Evolutionary conservation across 2,329 filamentous ascomycete species (phyloP).

Genomic region (Tolypocladium inflatum): DNA sequence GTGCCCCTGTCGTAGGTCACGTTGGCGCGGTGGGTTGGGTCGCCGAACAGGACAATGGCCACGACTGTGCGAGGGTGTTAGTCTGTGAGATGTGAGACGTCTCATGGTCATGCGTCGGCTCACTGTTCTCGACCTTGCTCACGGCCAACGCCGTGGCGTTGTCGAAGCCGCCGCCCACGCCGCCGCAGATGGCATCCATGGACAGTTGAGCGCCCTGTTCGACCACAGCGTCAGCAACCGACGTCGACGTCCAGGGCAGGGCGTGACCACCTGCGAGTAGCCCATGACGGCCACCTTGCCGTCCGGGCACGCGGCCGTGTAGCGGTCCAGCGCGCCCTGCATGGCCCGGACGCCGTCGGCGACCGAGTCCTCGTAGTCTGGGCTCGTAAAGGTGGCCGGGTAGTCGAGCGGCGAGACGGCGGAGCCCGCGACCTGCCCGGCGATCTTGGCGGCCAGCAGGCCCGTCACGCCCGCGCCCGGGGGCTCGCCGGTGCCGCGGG

Average conservation of each 20-base stretch:
- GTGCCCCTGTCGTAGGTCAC: constrained; percentile 26
- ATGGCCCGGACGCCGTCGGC: constrained; percentile 20
- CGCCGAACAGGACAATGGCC: constrained; percentile 29
- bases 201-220: constrained; percentile 28
- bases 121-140: constrained; percentile 22
- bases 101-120: constrained; percentile 4
- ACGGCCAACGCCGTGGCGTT: constrained; percentile 14
- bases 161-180: constrained; percentile 17
- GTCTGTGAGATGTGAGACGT: not conserved
- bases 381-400: constrained; percentile 23
- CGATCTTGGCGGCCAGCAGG: constrained; percentile 20
- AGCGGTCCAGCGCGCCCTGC: constrained; percentile 18
- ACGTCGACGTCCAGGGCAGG: fast-evolving
- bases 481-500: constrained; percentile 26
- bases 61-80: constrained; percentile 19
- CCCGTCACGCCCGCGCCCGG: constrained; percentile 24
- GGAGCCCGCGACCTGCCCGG: constrained; percentile 22
- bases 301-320: constrained; percentile 25
- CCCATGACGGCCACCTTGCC: constrained; percentile 30
- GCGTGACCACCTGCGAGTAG: constrained; percentile 26
- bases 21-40: constrained; percentile 28
- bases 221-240: not conserved
- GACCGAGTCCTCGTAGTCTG: constrained; percentile 24
- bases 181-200: constrained; percentile 28
- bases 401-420: constrained; percentile 25